These are phyloP conservation scores for Lipomyces lipofer DNA, from an alignment of 805 yeast species.

Conservation along the genomic window DNA sequence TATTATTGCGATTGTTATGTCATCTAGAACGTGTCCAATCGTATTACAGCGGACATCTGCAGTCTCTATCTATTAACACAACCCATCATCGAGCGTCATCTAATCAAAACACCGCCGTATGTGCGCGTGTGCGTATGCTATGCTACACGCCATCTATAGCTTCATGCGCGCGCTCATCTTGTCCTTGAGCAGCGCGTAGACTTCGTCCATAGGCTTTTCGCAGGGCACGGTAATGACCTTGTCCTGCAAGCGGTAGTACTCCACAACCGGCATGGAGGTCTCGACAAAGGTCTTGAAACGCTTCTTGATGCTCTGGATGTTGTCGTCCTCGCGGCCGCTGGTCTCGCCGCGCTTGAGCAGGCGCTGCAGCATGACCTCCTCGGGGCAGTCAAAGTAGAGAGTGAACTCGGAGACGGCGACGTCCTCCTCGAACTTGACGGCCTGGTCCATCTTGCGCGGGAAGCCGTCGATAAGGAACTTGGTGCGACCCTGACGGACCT, in stretches of 20 bases:
- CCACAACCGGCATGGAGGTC: constrained; percentile 92
- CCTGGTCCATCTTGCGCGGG: constrained; percentile 99
- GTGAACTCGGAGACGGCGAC: constrained; percentile 45
- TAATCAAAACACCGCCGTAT: neutral
- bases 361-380: constrained; percentile 82
- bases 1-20: neutral
- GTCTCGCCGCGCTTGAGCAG: constrained; percentile 90
- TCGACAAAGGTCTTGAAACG: constrained; percentile 83
- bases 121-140: too few species aligned
- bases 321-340: constrained; percentile 91
- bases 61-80: too few species aligned
- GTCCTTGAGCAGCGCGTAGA: constrained; percentile 61
- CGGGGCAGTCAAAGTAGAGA: constrained; percentile 56
- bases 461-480: constrained; percentile 90
- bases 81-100: too few species aligned
- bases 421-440: constrained; percentile 82
- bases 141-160: neutral
- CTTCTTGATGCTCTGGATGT: constrained; percentile 84
- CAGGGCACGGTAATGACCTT: constrained; percentile 78
- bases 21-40: neutral
- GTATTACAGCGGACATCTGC: too few species aligned
- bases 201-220: constrained; percentile 76
- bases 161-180: constrained; percentile 52
- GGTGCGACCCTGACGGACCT: constrained; percentile 40
- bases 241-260: constrained; percentile 56